These are phyloP conservation scores for Xerocomellus intermedius DNA, from an alignment of 768 basidiomycete genomes.

Conservation along the genomic window DNA sequence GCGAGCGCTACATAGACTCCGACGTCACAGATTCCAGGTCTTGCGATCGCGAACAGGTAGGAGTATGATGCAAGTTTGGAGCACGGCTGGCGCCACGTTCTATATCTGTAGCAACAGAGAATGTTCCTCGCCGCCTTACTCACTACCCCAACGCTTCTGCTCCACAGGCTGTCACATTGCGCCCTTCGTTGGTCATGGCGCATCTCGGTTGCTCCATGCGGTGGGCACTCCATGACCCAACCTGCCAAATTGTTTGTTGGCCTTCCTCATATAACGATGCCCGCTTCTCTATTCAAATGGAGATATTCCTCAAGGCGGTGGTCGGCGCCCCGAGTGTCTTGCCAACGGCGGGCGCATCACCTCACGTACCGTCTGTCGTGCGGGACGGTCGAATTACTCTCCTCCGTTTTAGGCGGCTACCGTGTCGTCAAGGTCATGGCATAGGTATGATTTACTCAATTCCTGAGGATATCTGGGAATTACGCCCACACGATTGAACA, in stretches of 20 bases:
- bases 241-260: neutral
- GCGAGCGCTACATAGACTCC: neutral
- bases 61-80: neutral
- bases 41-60: neutral
- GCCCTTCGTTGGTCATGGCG: neutral
- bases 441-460: neutral
- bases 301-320: neutral
- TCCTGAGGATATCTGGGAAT: neutral
- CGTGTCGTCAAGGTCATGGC: neutral
- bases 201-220: neutral
- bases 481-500: neutral
- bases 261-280: neutral
- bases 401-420: neutral
- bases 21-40: neutral
- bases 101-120: neutral
- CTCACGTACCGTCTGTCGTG: neutral
- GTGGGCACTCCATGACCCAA: neutral
- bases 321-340: neutral
- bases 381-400: neutral
- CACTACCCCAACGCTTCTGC: neutral
- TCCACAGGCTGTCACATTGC: neutral
- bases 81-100: neutral
- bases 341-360: neutral
- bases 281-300: neutral
- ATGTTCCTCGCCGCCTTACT: neutral